Evolutionary conservation across 495 filamentous ascomycete genomes (phyloP).

Genomic region (Filosporella fistucella): DNA sequence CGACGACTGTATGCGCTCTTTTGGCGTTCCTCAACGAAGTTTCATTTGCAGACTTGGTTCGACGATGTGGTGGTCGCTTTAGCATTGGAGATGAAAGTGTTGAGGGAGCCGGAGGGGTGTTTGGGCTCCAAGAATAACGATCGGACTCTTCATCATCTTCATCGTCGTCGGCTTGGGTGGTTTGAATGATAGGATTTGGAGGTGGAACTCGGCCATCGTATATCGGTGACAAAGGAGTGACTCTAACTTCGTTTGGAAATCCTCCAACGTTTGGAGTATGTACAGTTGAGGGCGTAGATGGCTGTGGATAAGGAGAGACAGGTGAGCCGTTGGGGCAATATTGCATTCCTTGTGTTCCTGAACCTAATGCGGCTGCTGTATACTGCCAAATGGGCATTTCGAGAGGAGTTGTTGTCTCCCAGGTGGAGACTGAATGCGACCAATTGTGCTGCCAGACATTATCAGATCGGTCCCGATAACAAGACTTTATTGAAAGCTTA

Average conservation of each 20-base stretch:
- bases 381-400: background rate
- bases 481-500: background rate
- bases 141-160: background rate
- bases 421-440: background rate
- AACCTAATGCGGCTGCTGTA: background rate
- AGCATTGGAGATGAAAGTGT: background rate
- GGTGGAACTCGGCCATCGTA: no score
- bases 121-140: background rate
- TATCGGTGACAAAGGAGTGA: background rate
- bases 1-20: conserved; percentile 10
- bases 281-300: background rate
- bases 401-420: background rate
- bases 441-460: background rate
- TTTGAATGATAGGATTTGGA: background rate
- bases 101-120: no score
- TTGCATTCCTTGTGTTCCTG: background rate
- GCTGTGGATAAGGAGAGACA: background rate
- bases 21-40: conserved; percentile 1
- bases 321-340: background rate
- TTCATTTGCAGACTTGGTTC: background rate
- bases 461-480: background rate
- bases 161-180: background rate
- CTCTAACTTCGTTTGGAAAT: background rate
- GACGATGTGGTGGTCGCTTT: background rate
- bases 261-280: background rate